phyloP scores from a whole-genome alignment of 23 red algal species.

The Gracilaria vermiculophylla region DNA sequence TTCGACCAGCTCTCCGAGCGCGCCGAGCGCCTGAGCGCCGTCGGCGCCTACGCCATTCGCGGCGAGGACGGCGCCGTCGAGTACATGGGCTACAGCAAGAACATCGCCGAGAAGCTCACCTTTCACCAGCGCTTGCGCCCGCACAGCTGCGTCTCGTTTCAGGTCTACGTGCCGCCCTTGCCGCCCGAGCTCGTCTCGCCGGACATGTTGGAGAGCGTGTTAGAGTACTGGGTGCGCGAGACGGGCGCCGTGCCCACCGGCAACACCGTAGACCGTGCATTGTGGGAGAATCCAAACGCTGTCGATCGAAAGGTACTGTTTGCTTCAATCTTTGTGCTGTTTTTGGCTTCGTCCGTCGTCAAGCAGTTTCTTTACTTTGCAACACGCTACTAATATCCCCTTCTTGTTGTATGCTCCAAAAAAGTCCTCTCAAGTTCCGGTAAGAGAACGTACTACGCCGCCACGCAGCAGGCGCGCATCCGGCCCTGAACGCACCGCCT shows the following conservation, averaged over 20 bases:
- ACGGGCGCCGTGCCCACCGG: slow-evolving; percentile 68
- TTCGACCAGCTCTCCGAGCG: not conserved
- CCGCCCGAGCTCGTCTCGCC: slow-evolving; percentile 31
- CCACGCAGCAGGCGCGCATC: not conserved
- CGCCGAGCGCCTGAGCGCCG: not conserved
- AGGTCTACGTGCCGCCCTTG: slow-evolving; percentile 35
- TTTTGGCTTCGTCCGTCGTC: slow-evolving; percentile 44
- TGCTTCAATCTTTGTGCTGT: slow-evolving; percentile 23
- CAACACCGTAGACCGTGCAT: slow-evolving; percentile 45
- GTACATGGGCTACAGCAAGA: slow-evolving; percentile 78
- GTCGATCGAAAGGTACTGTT: slow-evolving; percentile 64
- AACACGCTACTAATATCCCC: slow-evolving; percentile 51
- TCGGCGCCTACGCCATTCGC: slow-evolving; percentile 73
- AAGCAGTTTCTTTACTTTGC: slow-evolving; percentile 47
- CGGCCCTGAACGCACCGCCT: not conserved
- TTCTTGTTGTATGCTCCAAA: not conserved
- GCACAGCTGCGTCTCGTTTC: not conserved
- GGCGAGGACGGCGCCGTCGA: not conserved
- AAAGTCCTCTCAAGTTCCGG: slow-evolving; percentile 3
- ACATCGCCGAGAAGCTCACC: slow-evolving; percentile 55
- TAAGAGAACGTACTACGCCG: slow-evolving; percentile 28
- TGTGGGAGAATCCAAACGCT: slow-evolving; percentile 15
- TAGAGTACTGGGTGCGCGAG: slow-evolving; percentile 79
- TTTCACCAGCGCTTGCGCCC: slow-evolving; percentile 43
- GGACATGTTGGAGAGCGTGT: slow-evolving; percentile 60